Percentiles rank a stretch among this genome's conserved stretches.
Conservation (phyloP, 306 rosid genomes). For the Ziziphus jujuba region DNA sequence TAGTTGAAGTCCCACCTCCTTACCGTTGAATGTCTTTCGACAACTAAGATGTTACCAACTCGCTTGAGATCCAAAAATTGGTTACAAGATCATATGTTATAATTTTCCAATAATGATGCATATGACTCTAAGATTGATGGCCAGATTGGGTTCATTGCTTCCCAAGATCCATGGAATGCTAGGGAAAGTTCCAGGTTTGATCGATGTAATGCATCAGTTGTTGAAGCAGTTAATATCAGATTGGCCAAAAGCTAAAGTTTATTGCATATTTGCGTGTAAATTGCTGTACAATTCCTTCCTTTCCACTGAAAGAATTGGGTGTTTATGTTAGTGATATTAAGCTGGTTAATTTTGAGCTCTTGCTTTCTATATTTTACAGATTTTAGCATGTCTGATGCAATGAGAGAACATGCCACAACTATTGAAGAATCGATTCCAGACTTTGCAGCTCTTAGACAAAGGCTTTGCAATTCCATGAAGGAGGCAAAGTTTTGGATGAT, state of each 20-base stretch:
- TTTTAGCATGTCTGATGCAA: constrained; percentile 69
- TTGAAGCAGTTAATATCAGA: not conserved
- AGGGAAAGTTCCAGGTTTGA: not conserved
- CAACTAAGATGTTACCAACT: too few species aligned
- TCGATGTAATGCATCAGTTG: not conserved
- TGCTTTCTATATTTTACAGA: constrained; percentile 39
- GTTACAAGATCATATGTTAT: too few species aligned
- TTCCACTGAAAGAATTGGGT: not conserved
- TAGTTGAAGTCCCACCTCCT: too few species aligned
- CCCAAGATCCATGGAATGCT: not conserved
- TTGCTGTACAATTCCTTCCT: not conserved
- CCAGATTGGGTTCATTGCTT: not conserved
- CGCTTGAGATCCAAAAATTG: too few species aligned
- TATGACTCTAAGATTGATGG: not conserved
- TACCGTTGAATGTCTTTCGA: too few species aligned
- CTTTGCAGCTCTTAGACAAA: constrained; percentile 54
- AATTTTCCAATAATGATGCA: too few species aligned
- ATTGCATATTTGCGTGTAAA: not conserved
- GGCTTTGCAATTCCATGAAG: constrained; percentile 62
- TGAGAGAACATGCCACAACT: constrained; percentile 65
- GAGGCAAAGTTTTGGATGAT: constrained; percentile 85
- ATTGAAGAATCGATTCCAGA: constrained; percentile 67
- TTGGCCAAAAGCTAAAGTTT: not conserved
- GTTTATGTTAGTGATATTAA: not conserved
- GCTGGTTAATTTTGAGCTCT: not conserved